Base-by-base conservation (phyloP, 2,329 filamentous ascomycete species). In the Hymenotorrendiella dingleyae region DNA sequence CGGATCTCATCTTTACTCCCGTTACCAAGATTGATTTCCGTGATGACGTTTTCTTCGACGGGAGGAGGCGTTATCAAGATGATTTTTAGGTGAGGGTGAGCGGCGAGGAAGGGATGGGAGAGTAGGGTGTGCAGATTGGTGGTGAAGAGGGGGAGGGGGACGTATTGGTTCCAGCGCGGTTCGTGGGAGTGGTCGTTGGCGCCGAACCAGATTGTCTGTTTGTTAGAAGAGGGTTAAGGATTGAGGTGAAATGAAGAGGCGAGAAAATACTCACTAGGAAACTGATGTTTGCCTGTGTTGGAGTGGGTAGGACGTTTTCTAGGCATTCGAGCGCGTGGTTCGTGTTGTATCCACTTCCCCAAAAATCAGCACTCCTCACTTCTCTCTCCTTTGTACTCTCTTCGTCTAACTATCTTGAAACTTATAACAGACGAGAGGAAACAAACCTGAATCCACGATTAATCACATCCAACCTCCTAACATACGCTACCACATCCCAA, bases 51-150 rank as follows among this genome's bases (percentile, higher is more conserved):
- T 65, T 94, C 82, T 55, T 94, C 84, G 32, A 93, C 66, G 0
- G 89, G 90, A 1, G 89, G 85, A n/a, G 90, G 87, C 0, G 86
- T 84, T 33, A 96, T 71, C 6, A 97, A 68, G 34, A 95, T 72
- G 40, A 88, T 81, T 40, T 78, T 78, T 20, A 85, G 79, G n/a
- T n/a, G n/a, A 20, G 75, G 72, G 55, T 95, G 89, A 3, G 78
- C 80, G 45, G 66, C 64, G 42, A 94, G 73, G 42, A 70, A 67
- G 4, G 83, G 78, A 62, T 95, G 86, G 4, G 71, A 78, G 55
- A 93, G 68, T 51, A 96, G 86, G 24, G 69, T 69, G 48, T 64
- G 70, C 29, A 94, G 65, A 58, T 94, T 93, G 38, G 73, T 65
- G 60, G 77, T 80, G 68, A 87, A 97, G 46, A 78, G 67, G 1